Evolutionary conservation across 495 filamentous ascomycete species (phyloP).

Genomic region (Talaromyces stipitatus): DNA sequence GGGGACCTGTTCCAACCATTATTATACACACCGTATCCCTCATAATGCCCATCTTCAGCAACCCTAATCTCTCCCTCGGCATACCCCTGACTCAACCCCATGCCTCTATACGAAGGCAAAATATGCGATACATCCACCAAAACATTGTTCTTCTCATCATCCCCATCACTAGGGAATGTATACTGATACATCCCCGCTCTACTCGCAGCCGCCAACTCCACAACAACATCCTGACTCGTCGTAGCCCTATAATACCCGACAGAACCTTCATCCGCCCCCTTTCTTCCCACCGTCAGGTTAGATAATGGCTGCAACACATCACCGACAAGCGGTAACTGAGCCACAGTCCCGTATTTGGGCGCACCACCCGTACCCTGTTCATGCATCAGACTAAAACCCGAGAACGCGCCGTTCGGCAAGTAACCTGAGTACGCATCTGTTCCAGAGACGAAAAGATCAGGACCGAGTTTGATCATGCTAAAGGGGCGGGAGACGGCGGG

Average conservation of each 20-base stretch:
- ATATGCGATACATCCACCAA: constrained; percentile 68
- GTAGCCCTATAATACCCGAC: constrained; percentile 59
- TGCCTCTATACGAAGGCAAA: constrained; percentile 51
- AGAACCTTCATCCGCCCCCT: constrained; percentile 40
- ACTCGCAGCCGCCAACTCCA: constrained; percentile 54
- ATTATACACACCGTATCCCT: constrained; percentile 57
- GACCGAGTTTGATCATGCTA: constrained; percentile 64
- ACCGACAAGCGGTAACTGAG: constrained; percentile 54
- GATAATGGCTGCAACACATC: constrained; percentile 48
- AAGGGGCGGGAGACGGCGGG: constrained; percentile 59
- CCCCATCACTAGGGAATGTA: constrained; percentile 38
- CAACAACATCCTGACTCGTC: constrained; percentile 43
- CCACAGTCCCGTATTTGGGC: constrained; percentile 64
- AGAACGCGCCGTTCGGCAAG: constrained; percentile 49
- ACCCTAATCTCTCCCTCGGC: constrained; percentile 54
- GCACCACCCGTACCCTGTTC: constrained; percentile 69
- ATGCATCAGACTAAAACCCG: constrained; percentile 67
- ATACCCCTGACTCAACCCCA: constrained; percentile 58
- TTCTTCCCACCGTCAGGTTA: constrained; percentile 45
- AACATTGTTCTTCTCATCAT: constrained; percentile 29
- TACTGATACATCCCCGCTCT: constrained; percentile 60
- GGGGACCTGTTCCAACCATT: constrained; percentile 55
- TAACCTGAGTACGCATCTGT: constrained; percentile 63
- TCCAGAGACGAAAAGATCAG: constrained; percentile 43
- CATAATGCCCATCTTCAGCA: constrained; percentile 46